phyloP scores from a whole-genome alignment of 2,329 filamentous ascomycete genomes.

The Neoascochyta sp. region DNA sequence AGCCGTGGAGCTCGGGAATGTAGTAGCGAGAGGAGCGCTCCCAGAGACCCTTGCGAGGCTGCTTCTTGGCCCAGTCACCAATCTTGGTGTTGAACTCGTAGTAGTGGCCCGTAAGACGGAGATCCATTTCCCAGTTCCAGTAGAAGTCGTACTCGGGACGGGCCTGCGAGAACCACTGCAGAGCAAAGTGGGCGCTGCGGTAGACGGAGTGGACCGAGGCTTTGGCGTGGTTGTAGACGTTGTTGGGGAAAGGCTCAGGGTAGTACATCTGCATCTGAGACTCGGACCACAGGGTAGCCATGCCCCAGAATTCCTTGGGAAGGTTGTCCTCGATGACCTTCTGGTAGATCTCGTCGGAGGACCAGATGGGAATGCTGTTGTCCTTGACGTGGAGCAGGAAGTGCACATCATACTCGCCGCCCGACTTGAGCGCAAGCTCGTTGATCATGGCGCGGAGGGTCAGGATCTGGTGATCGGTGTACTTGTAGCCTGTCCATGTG shows the following conservation, averaged over 20 bases:
- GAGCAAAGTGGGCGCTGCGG: conserved; percentile 55
- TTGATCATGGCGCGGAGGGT: conserved; percentile 79
- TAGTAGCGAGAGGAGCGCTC: conserved; percentile 71
- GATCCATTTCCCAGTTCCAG: conserved; percentile 92
- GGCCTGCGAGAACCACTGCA: conserved; percentile 52
- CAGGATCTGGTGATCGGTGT: conserved; percentile 73
- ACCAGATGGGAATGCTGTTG: conserved; percentile 71
- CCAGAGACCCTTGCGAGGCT: conserved; percentile 70
- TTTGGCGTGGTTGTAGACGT: conserved; percentile 59
- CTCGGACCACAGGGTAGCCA: conserved; percentile 91
- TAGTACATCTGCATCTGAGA: conserved; percentile 90
- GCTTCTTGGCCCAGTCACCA: conserved; percentile 59
- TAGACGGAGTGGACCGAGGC: conserved; percentile 84
- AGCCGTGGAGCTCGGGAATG: conserved; percentile 65
- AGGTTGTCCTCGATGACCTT: conserved; percentile 64
- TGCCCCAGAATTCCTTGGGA: conserved; percentile 79
- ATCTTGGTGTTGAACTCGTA: conserved; percentile 74
- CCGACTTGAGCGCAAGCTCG: conserved; percentile 75
- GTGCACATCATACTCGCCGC: conserved; percentile 82
- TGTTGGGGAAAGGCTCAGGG: conserved; percentile 78
- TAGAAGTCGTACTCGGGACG: conserved; percentile 52
- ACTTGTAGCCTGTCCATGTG: conserved; percentile 78
- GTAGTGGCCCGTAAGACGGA: conserved; percentile 75
- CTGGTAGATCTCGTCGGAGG: conserved; percentile 65
- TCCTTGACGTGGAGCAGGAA: conserved; percentile 83